Evolutionary conservation across 2,329 filamentous ascomycete genomes (phyloP), one percentile per base, ranked within the genome.

Genomic region (Trichophyton simii): DNA sequence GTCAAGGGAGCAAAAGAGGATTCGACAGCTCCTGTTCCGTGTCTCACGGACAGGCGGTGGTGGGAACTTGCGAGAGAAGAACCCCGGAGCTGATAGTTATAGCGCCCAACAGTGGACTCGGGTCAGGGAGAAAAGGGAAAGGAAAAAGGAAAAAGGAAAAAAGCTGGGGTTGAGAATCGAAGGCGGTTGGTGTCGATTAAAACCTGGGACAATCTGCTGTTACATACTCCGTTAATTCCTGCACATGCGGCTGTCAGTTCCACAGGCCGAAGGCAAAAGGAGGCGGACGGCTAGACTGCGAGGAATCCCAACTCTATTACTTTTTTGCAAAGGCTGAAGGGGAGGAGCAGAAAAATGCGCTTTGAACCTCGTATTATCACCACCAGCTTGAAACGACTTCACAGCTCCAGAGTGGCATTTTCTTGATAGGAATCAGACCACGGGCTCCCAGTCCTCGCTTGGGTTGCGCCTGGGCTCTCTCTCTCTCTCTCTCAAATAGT

Each of bases 211-310:
- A 34, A 15, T 55, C 34, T 15, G 34, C 36, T 20, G 55, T 58
- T 58, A 58, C 55, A 58, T 58, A 55, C 52, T 38, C 34, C 34
- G 34, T 38, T 38, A 38, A 9, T 38, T 38, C 34, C 34, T 55
- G 28, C n/a, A 28, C 25, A 44, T 58, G 55, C 55, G 55, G 55
- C 55, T 58, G 55, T 44, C 55, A 58, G 41, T 58, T 58, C 55
- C 55, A 58, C 55, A 41, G 36, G 41, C 34, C 34, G 34, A 38
- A 38, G 34, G 34, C 34, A 38, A 18, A 58, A 42, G 55, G 55
- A 58, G 28, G 36, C 52, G 52, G 57, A 42, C 57, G 57, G 57
- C 58, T 28, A 59, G 58, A 50, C 58, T 44, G 41, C 44, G 41
- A 48, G 41, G 20, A 59, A 59, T 50, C 28, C 34, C 58, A 59